Evolutionary conservation across 2,329 filamentous ascomycete species (phyloP).

Genomic region (Trichophyton rubrum): DNA sequence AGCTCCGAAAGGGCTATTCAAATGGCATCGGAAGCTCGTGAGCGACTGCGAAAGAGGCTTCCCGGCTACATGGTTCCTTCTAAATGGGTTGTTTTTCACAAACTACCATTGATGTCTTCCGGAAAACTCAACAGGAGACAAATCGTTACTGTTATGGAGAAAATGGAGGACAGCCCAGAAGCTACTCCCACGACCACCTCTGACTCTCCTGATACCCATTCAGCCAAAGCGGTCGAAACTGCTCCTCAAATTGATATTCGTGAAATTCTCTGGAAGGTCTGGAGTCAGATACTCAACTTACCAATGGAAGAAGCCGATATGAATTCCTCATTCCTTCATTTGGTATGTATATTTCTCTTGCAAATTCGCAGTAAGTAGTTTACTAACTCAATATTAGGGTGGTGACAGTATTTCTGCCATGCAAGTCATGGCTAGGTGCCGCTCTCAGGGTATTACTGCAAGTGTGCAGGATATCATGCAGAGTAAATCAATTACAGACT

Average conservation of each 20-base stretch:
- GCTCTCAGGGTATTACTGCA: constrained; percentile 12
- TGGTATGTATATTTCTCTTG: constrained; percentile 10
- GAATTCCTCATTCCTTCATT: constrained; percentile 21
- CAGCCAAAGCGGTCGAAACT: background rate
- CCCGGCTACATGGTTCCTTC: constrained; percentile 19
- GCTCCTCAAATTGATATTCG: constrained; percentile 3
- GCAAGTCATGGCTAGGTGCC: constrained; percentile 16
- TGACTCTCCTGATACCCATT: background rate
- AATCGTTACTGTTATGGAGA: constrained; percentile 13
- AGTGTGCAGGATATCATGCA: constrained; percentile 15
- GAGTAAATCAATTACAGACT: constrained; percentile 10
- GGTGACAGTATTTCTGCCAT: constrained; percentile 21
- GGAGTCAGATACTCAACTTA: constrained; percentile 16
- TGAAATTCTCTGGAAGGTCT: constrained; percentile 13
- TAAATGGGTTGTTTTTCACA: constrained; percentile 14
- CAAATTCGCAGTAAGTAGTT: constrained; percentile 9
- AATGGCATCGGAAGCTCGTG: constrained; percentile 6
- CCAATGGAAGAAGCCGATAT: constrained; percentile 13
- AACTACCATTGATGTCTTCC: constrained; percentile 16
- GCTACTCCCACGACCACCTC: background rate
- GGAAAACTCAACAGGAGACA: constrained; percentile 18
- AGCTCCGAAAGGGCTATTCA: constrained; percentile 5
- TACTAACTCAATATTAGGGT: constrained; percentile 12
- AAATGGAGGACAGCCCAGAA: constrained; percentile 3
- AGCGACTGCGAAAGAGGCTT: constrained; percentile 12